Base-by-base conservation (phyloP, 2,329 filamentous ascomycete genomes). In the Calonectria pseudoturangicola region DNA sequence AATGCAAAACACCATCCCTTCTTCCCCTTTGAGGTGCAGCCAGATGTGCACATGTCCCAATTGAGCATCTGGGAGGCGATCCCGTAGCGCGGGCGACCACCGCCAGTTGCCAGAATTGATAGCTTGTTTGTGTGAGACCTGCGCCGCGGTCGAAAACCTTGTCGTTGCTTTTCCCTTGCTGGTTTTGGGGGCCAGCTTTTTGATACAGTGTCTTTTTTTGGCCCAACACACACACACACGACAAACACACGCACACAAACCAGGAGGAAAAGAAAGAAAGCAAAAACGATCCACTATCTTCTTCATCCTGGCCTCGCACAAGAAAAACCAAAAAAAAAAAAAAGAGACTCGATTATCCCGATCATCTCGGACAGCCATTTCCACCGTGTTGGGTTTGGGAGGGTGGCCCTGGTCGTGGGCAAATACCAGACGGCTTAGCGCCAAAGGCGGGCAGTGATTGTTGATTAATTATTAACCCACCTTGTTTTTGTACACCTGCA, bases 61-160 rank as follows among this genome's bases (percentile, higher is more conserved):
- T 30, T 50, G 36, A 39, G 43, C 51, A 25, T 25, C 28, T n/a
- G 18, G n/a, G 21, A 68, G n/a, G 30, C 21, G 65, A 58, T 36
- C 39, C 18, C 33, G 66, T 68, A 36, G 56, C 30, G 41, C n/a
- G 16, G 54, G 30, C 25, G 48, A 56, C 36, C 36, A 28, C 36
- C 13, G 7, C 56, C 39, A 28, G 56, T 28, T 43, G 21, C 36
- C 9, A 45, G 36, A 62, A 25, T 21, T 28, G 56, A 62, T 13
- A 41, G 36, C 33, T 43, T 43, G 16, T 64, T 66, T 68, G 70
- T 25, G 76, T 76, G 73, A 79, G 75, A 77, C 77, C 75, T 79
- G 72, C 75, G 70, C 58, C 48, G n/a, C 33, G n/a, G 39, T 51
- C 65, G 39, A 36, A 39, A 66, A 73, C 62, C 33, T 54, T 69